A percentile compares a stretch with the other conserved stretches of the same genome.
phyloP scores from a whole-genome alignment of 768 basidiomycete species.

The Sporobolomyces pararoseus region DNA sequence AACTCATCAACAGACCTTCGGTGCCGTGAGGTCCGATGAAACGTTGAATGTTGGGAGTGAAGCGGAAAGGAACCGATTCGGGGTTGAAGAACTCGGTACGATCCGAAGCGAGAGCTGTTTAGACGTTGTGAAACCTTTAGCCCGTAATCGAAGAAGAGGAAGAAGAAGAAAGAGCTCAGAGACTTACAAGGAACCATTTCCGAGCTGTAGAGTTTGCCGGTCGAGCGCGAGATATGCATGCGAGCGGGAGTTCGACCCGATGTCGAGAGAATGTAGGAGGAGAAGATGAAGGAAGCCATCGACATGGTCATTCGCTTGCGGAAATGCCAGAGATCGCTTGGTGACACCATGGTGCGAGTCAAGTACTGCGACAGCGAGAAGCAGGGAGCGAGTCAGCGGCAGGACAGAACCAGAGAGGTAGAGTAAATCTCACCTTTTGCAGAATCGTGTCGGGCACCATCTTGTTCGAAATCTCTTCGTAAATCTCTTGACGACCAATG shows the following conservation, averaged over 20 bases:
- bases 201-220: constrained; percentile 85
- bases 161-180: no score
- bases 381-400: background rate
- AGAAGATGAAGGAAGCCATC: constrained; percentile 80
- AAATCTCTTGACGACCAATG: constrained; percentile 59
- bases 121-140: background rate
- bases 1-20: constrained; percentile 80
- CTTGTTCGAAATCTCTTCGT: constrained; percentile 81
- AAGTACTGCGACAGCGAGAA: constrained; percentile 67
- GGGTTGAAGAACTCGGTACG: constrained; percentile 64
- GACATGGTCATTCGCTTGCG: constrained; percentile 94
- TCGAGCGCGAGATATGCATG: constrained; percentile 83
- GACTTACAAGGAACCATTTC: constrained; percentile 79
- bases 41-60: constrained; percentile 91
- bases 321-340: constrained; percentile 90
- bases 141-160: background rate
- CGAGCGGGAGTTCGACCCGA: constrained; percentile 76
- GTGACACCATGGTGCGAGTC: constrained; percentile 73
- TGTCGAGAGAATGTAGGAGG: constrained; percentile 81
- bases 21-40: constrained; percentile 84
- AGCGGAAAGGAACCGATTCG: constrained; percentile 92
- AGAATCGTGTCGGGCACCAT: constrained; percentile 85
- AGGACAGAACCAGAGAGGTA: background rate
- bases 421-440: constrained; percentile 60
- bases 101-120: constrained; percentile 34